Evolutionary conservation across 371 early-diverging fungal species (phyloP), one percentile per base, ranked within the genome.

Genomic region (Lichtheimia ramosa): DNA sequence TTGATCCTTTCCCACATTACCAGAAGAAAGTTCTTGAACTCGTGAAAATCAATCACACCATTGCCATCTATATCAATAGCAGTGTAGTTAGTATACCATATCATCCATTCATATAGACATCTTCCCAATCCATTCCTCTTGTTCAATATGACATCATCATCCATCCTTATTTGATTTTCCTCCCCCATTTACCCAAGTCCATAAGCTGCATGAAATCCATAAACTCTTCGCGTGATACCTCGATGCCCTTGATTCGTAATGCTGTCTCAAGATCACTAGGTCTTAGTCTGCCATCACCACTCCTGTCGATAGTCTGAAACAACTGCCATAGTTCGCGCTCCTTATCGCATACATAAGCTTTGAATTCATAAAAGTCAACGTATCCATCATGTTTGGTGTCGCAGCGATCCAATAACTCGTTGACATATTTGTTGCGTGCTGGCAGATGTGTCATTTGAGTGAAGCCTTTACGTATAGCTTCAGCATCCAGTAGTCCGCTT

Each of bases 21-120:
- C 70, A 91, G 64, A 10, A 89, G 66, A 62, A 88, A 89, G 74
- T 89, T 87, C 55, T 84, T 77, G 77, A 86, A 88, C 68, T 91
- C 88, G 43, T 79, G 70, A 66, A 78, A 88, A 61, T 85, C 85
- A 49, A 88, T 87, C 5, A 69, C 67, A 23, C 90, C 89, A 65
- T 86, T 81, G 10, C 81, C 81, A 71, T 83, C 76, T 65, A 63
- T 24, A 13, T 39, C 15, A 28, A 5, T 24, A 27, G 7, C 52
- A 46, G 27, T 27, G 0, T n/a, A n/a, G 34, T 34, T 34, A 34
- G 10, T 34, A 46, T 18, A 2, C 46, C 46, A 46, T 46, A 5
- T 8, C n/a, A n/a, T 18, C 5, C 46, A n/a, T 7, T 46, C 46
- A 5, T 10, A 46, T 21, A 46, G n/a, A n/a, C n/a, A n/a, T 16